These are phyloP conservation scores for Opeltia flavorubescens DNA, from an alignment of 495 filamentous ascomycete species.

Conservation along the genomic window DNA sequence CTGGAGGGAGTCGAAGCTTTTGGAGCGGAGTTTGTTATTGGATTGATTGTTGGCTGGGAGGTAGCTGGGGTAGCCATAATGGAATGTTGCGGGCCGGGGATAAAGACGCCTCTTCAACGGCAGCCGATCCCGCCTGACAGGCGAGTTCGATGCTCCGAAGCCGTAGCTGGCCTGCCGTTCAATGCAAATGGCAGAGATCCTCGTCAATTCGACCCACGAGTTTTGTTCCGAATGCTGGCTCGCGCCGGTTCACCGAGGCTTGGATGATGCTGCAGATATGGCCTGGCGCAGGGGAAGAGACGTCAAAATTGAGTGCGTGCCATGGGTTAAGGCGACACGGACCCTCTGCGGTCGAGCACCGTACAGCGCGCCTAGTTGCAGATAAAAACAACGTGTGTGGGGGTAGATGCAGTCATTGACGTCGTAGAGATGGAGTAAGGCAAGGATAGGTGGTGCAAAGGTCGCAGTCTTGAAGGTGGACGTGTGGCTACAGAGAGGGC, in stretches of 20 bases:
- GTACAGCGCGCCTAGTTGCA: not conserved
- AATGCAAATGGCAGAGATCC: no score
- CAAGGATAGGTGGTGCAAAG: not conserved
- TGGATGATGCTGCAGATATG: no score
- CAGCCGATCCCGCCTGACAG: no score
- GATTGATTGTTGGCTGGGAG: slow-evolving; percentile 3
- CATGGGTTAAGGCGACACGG: not conserved
- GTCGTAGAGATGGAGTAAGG: not conserved
- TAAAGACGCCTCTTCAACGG: no score
- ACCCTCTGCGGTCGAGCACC: slow-evolving; percentile 1
- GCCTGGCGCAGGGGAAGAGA: no score
- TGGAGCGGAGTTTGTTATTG: slow-evolving; percentile 1
- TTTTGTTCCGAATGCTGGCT: no score
- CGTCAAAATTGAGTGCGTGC: not conserved
- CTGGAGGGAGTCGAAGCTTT: slow-evolving; percentile 3
- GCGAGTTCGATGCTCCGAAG: no score
- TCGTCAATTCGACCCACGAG: no score
- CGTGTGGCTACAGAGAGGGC: no score
- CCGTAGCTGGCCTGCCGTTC: no score
- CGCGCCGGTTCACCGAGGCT: no score
- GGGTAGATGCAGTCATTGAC: not conserved
- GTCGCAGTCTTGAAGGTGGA: no score
- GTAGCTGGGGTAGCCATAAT: slow-evolving; percentile 8
- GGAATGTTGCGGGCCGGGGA: not conserved
- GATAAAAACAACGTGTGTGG: not conserved